Conservation (phyloP, 345 rosid genomes). For the Stellera chamaejasme region DNA sequence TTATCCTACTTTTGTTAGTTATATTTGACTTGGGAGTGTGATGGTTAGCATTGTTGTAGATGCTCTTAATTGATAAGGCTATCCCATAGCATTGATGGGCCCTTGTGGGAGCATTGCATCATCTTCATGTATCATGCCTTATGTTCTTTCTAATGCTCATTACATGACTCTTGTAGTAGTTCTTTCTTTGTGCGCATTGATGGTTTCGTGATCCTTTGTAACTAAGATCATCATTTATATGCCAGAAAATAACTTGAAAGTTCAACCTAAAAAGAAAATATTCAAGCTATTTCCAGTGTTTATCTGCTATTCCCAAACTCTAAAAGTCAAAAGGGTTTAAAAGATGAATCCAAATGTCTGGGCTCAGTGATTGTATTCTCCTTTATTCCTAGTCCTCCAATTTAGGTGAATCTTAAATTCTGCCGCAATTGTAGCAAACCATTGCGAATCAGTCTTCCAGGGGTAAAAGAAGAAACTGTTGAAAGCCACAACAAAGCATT, state of each 20-base stretch:
- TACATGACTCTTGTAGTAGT: not conserved
- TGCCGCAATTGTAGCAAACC: constrained; percentile 6
- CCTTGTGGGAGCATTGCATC: constrained; percentile 16
- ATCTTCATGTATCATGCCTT: constrained; percentile 9
- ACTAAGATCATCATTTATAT: constrained; percentile 10
- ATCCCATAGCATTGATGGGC: not conserved
- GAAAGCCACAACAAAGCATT: constrained; percentile 22
- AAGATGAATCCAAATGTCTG: not conserved
- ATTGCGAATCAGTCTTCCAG: not conserved
- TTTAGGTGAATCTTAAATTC: constrained; percentile 14
- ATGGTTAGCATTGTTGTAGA: too few relatives aligned
- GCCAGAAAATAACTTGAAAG: not conserved
- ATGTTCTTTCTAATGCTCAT: not conserved
- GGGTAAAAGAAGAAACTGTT: not conserved
- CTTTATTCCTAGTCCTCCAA: not conserved
- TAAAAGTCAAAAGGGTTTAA: not conserved
- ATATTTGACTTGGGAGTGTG: too few relatives aligned
- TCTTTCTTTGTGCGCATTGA: constrained; percentile 15
- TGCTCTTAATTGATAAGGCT: too few relatives aligned
- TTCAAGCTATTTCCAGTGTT: too few relatives aligned
- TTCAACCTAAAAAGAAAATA: too few relatives aligned
- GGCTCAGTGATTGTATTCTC: constrained; percentile 2
- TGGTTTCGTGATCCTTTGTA: constrained; percentile 9
- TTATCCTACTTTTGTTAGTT: too few relatives aligned
- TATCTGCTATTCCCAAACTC: too few relatives aligned